A percentile compares a stretch with the other conserved stretches of the same genome.
phyloP scores from a whole-genome alignment of 495 filamentous ascomycete species.

The Xylaria bambusicola region DNA sequence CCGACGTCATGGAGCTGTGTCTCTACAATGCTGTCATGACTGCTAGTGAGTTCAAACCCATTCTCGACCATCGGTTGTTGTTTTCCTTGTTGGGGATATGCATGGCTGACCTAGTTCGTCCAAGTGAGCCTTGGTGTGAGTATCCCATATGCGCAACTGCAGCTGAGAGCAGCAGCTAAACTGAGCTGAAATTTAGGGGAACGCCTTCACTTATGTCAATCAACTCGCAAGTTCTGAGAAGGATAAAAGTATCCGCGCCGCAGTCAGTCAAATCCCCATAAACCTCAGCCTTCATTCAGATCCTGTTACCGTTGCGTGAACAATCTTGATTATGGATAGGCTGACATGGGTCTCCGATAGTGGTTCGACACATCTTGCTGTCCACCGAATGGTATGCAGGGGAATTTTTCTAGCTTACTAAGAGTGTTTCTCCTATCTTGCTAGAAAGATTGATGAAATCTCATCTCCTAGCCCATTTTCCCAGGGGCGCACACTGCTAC shows the following conservation, averaged over 20 bases:
- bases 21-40: constrained; percentile 63
- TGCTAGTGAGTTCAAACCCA: constrained; percentile 24
- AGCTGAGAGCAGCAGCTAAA: neutral
- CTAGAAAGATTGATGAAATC: no score
- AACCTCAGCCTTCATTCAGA: neutral
- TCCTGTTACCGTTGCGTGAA: neutral
- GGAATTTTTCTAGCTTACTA: neutral
- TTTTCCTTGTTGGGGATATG: neutral
- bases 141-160: neutral
- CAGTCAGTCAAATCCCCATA: constrained; percentile 7
- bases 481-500: no score
- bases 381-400: constrained; percentile 52
- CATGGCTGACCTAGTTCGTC: constrained; percentile 1
- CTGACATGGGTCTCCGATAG: constrained; percentile 16
- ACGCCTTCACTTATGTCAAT: constrained; percentile 58
- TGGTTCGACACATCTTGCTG: constrained; percentile 63
- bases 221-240: constrained; percentile 55
- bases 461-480: no score
- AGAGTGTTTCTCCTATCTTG: no score
- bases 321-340: neutral
- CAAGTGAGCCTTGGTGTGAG: constrained; percentile 19
- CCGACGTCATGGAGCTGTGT: constrained; percentile 61
- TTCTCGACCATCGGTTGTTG: neutral
- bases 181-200: constrained; percentile 31
- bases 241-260: constrained; percentile 44